Base-by-base conservation (phyloP, 2,329 filamentous ascomycete species). In the Fusarium albosuccineum region DNA sequence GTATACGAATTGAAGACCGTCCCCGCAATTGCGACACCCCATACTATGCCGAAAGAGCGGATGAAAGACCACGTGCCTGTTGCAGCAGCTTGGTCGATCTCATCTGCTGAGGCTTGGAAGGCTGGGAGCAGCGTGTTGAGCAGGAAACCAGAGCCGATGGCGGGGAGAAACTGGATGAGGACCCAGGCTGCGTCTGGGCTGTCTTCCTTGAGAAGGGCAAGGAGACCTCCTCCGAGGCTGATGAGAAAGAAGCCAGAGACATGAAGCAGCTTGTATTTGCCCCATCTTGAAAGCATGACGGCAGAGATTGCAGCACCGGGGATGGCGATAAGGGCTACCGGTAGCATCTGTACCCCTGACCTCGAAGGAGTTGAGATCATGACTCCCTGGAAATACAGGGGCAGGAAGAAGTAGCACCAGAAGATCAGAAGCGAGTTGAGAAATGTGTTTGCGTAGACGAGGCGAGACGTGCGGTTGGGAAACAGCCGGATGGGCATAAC, bases 321-420 rank as follows among this genome's bases (percentile, higher is more conserved):
- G 16, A 80, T 67, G 2, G 70, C 72, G 10, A 77, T 72, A 1
- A 78, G 54, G 0, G 75, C 71, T 1, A 72, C 66, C 39, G 76
- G 70, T 39, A 82, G 73, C 27, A 80, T 56, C 13, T 74, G 67
- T 1, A 81, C 71, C 1, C 78, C 80, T 0, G 79, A 73, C 0
- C 74, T 63, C 0, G 71, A 64, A 0, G 83, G 77, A 0, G 74
- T 71, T 5, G 75, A 73, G 1, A 71, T 49, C 6, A 73, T 71
- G 0, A 85, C 79, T 1, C 74, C 76, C 52, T 85, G 82, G 64
- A 85, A 85, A 67, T 84, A 85, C 1, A 85, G 60, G 0, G 83
- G 82, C 1, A 83, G 51, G 60, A 83, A 83, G 70, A 77, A 81
- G 46, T 77, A 70, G 4, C 73, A 66, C 76, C 80, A 81, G 46